A percentile compares a stretch with the other conserved stretches of the same genome.
These are phyloP conservation scores for Kwoniella bestiolae DNA, from an alignment of 768 basidiomycete genomes.

Conservation along the genomic window DNA sequence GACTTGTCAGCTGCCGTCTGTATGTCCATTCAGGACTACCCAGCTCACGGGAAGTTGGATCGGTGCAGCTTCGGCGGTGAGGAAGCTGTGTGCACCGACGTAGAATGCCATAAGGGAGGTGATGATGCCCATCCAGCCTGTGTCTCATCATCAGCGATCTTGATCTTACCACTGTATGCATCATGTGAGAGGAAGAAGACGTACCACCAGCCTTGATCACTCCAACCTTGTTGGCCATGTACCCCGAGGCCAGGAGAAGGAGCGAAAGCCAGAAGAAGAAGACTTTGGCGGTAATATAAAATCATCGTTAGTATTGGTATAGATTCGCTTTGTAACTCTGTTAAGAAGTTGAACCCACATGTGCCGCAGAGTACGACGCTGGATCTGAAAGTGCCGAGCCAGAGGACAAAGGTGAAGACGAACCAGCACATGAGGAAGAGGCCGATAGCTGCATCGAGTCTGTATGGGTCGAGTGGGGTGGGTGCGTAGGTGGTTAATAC, in stretches of 20 bases:
- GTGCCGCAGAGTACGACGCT: conserved; percentile 5
- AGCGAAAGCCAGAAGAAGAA: conserved; percentile 25
- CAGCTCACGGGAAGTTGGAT: conserved; percentile 14
- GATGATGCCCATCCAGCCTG: conserved; percentile 19
- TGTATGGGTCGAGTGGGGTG: conserved; percentile 9
- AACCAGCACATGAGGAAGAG: conserved; percentile 23
- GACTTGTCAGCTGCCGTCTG: background rate
- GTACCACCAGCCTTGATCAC: conserved; percentile 21
- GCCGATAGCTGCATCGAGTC: conserved; percentile 17
- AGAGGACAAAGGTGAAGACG: conserved; percentile 20
- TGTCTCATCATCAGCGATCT: background rate
- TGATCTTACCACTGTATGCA: no score
- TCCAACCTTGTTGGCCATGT: conserved; percentile 8
- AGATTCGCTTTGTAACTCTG: background rate
- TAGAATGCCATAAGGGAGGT: conserved; percentile 14
- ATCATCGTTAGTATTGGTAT: no score
- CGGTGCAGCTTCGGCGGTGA: conserved; percentile 1
- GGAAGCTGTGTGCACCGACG: conserved; percentile 17
- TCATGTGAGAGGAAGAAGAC: background rate
- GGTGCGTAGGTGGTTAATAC: conserved; percentile 13
- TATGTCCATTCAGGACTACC: no score
- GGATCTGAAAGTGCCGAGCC: conserved; percentile 17
- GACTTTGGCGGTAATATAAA: conserved; percentile 4
- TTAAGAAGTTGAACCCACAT: background rate
- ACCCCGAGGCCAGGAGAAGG: conserved; percentile 14